Evolutionary conservation across 306 rosid genomes (phyloP).

Genomic region (Acacia crassicarpa): DNA sequence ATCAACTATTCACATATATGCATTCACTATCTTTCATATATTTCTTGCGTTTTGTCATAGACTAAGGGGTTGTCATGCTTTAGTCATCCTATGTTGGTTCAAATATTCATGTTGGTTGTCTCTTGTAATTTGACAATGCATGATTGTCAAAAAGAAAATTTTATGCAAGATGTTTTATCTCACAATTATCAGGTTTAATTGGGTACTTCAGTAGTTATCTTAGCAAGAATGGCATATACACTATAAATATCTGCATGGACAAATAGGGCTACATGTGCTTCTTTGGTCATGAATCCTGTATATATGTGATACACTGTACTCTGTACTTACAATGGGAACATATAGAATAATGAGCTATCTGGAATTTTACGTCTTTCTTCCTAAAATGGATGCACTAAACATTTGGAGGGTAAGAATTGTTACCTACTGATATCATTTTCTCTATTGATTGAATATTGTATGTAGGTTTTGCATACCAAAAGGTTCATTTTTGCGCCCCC

Average conservation of each 20-base stretch:
- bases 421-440: constrained; percentile 22
- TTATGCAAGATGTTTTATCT: background rate
- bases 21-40: background rate
- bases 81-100: background rate
- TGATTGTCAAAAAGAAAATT: background rate
- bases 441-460: constrained; percentile 32
- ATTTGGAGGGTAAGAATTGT: constrained; percentile 20
- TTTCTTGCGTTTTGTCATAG: background rate
- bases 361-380: background rate
- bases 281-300: background rate
- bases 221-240: background rate
- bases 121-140: background rate
- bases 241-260: background rate
- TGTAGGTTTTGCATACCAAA: constrained; percentile 84
- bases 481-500: constrained; percentile 89
- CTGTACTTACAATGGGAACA: background rate
- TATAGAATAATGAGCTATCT: background rate
- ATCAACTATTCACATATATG: background rate
- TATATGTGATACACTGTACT: background rate
- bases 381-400: background rate
- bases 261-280: background rate
- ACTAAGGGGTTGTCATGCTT: background rate
- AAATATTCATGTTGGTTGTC: background rate
- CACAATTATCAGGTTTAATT: background rate
- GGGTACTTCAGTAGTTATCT: background rate